Base-by-base conservation (phyloP, 176 grass and related monocot species). In the Dendrocalamus sinicus region DNA sequence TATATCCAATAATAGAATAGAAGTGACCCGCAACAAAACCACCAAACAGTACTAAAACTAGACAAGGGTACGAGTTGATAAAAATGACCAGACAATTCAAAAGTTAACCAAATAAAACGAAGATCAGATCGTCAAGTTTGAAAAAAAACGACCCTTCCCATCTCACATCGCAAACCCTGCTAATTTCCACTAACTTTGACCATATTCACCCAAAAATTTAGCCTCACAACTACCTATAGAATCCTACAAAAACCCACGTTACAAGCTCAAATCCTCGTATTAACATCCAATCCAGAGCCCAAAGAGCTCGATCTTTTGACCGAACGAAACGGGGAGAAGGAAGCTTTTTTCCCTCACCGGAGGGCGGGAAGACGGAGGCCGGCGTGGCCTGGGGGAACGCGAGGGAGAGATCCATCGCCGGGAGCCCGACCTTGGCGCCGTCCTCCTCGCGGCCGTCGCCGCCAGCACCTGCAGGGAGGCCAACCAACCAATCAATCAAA, bases 301-400 rank as follows among this genome's bases (percentile, higher is more conserved):
- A 64, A 43, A 39, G 2, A 20, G 6, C 32, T 12, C 1, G 10
- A 77, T 32, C 73, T 37, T 22, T 9, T 24, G 22, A 75, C 24
- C 57, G 13, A 52, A 68, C 17, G 22, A 37, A 84, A 85, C 35
- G 12, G 54, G 24, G 12, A 16, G 20, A 17, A 72, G 2, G 5
- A 46, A 47, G 12, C 23, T 23, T 16, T 47, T 81, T 74, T 32
- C 2, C 43, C 77, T 78, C 32, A 93, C 92, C 86, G 44, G 78
- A 74, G 43, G 89, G 89, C 40, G 92, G 92, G 63, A 93, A 93
- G 44, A 86, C 17, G 26, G 89, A 93, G 9, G 92, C 89, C 14
- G 92, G 92, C 26, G 86, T 93, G 23, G 78, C 92, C 74, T 93
- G 89, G 40, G 92, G 89, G 82, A 93, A 93, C 80, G 89, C 89